Conservation (phyloP, 305 asterid genomes). For the Stenogyne calaminthoides region DNA sequence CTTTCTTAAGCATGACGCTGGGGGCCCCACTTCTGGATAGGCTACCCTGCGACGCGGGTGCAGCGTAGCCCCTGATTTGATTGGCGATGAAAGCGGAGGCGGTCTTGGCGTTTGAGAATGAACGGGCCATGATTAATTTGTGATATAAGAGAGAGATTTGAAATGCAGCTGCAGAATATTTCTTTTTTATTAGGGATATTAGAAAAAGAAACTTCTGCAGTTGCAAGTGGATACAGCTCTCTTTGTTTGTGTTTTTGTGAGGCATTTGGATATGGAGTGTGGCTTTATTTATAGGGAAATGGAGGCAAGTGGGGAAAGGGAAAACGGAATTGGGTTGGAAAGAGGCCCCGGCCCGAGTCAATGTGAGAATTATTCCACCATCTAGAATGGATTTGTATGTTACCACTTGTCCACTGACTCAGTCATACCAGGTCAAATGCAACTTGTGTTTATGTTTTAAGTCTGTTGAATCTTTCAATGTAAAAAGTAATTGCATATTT, state of each 20-base stretch:
- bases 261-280: not conserved
- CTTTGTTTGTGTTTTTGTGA: not conserved
- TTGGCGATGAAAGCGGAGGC: constrained; percentile 46
- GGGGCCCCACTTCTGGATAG: constrained; percentile 33
- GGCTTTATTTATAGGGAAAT: not conserved
- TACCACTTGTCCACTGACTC: too few relatives aligned
- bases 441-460: too few relatives aligned
- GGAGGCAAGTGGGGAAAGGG: not conserved
- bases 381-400: too few relatives aligned
- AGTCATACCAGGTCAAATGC: too few relatives aligned
- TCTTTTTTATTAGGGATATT: not conserved
- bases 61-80: constrained; percentile 31
- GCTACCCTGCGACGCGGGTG: constrained; percentile 24
- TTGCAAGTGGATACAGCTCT: constrained; percentile 2
- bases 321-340: not conserved
- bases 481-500: too few relatives aligned
- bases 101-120: constrained; percentile 47
- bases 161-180: constrained; percentile 29
- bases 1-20: constrained; percentile 44
- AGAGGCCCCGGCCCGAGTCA: not conserved
- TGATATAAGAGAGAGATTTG: not conserved
- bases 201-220: constrained; percentile 19
- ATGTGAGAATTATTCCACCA: not conserved
- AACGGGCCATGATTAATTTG: constrained; percentile 43
- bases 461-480: too few relatives aligned